Evolutionary conservation across 2,329 filamentous ascomycete species (phyloP), one percentile per base, ranked within the genome.

Genomic region (Sphaerulina populicola): DNA sequence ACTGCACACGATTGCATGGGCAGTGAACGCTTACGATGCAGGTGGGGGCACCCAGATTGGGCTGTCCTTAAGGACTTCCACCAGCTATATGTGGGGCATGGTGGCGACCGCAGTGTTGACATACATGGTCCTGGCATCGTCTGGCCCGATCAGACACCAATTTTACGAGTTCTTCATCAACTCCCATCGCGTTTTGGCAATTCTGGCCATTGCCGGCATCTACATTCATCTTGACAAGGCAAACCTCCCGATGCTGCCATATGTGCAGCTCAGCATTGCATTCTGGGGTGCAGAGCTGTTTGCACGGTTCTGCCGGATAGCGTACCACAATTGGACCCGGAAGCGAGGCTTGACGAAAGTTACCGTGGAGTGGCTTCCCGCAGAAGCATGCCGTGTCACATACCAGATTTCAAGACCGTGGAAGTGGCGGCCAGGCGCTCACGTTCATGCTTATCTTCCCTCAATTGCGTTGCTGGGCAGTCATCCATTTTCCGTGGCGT

Each of bases 131-230:
- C 74, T 97, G 41, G 64, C 48, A 63, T 94, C 46, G 74, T 84
- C 27, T 48, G 91, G 88, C 2, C 85, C 89, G 0, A 66, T 98
- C 46, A 83, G 93, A 55, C 91, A 96, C 35, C 47, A 49, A 4
- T 64, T 74, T 67, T 98, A 98, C 72, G 93, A 98, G 72, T 94
- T 88, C 1, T 98, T 98, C 72, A 78, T 97, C 61, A 88, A 86
- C 66, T 71, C 85, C 29, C 93, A 97, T 71, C 89, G 94, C 60
- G 68, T 86, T 35, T 72, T 94, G 45, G 88, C 83, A 36, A 68
- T 84, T 33, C 65, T 87, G 48, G 73, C 76, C 43, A 78, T 96
- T 45, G 74, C 79, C 51, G 83, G 82, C 62, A 82, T 90, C 7
- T 93, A 83, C 78, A 73, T 90, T 35, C 93, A 97, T 72, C 81